Base-by-base conservation (phyloP, 345 rosid species). In the Gossypium anomalum region DNA sequence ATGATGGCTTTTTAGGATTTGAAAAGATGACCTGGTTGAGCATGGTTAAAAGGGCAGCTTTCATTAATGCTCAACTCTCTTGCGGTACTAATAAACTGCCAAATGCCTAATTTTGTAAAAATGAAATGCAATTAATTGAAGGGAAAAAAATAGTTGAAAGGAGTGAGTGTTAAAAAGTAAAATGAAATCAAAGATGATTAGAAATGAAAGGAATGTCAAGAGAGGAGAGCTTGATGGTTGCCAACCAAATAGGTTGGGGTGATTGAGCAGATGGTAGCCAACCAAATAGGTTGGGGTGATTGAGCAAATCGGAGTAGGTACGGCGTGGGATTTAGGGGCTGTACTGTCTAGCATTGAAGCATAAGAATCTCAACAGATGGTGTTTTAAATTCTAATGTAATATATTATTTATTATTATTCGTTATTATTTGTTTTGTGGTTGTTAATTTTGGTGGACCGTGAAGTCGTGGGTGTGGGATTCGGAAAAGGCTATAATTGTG, bases 71-170 rank as follows among this genome's bases (percentile, higher is more conserved):
- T 48, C 22, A 58, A 4, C 38, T 20, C 38, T 20, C 66, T 72
- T 3, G 34, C 53, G 23, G 20, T 63, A 22, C 27, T 38, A 43
- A 34, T 57, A 22, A 58, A 59, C 4, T 44, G 64, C 56, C 67
- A 43, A 58, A 58, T 57, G 23, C 68, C 59, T 44, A 27, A 47
- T 25, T 27, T n/a, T 61, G 76, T 71, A n/a, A 44, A 60, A 57
- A 59, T 25, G 68, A 25, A 47, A 45, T 45, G 4, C 27, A 16
- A 15, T 44, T 27, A 70, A 38, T 57, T 57, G 7, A 57, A 57
- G 29, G 29, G 2, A 20, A 19, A 11, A 34, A 34, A 34, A 34
- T 34, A 34, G 41, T 34, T 34, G 41, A 34, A 34, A 34, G 41
- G 41, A 29, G 1, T 23, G 58, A 3, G 12, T 9, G 48, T 10